phyloP scores from a whole-genome alignment of 306 rosid genomes.

The Albizia julibrissin region DNA sequence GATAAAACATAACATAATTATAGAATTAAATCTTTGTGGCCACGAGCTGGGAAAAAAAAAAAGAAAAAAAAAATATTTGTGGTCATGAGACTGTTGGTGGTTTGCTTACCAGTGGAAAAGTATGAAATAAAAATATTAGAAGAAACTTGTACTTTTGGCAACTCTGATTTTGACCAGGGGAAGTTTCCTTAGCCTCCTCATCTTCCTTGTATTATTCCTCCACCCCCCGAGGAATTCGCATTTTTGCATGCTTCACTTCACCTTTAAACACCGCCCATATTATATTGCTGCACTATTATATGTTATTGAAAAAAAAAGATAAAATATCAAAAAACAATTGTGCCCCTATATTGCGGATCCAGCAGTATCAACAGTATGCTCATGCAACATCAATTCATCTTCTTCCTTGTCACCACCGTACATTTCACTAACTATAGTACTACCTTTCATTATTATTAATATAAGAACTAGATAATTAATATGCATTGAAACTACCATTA shows the following conservation, averaged over 20 bases:
- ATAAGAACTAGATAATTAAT: too few relatives aligned
- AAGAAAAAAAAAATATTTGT: background rate
- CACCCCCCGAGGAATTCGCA: background rate
- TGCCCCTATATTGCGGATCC: background rate
- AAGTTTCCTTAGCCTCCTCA: slow-evolving; percentile 3
- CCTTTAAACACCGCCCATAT: background rate
- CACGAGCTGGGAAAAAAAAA: too few relatives aligned
- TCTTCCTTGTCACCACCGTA: background rate
- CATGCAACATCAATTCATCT: background rate
- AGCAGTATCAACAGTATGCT: too few relatives aligned
- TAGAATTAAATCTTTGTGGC: too few relatives aligned
- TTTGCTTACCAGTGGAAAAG: background rate
- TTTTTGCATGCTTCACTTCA: background rate
- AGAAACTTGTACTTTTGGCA: background rate
- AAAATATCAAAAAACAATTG: background rate
- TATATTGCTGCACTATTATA: background rate
- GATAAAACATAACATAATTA: too few relatives aligned
- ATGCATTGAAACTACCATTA: too few relatives aligned
- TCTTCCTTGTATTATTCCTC: background rate
- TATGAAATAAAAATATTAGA: background rate
- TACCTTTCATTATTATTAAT: too few relatives aligned
- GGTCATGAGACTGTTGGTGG: slow-evolving; percentile 1
- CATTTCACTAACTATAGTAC: background rate
- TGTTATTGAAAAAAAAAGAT: background rate
- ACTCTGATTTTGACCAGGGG: background rate